Base-by-base conservation (phyloP, 768 basidiomycete genomes). In the Lactarius vividus region DNA sequence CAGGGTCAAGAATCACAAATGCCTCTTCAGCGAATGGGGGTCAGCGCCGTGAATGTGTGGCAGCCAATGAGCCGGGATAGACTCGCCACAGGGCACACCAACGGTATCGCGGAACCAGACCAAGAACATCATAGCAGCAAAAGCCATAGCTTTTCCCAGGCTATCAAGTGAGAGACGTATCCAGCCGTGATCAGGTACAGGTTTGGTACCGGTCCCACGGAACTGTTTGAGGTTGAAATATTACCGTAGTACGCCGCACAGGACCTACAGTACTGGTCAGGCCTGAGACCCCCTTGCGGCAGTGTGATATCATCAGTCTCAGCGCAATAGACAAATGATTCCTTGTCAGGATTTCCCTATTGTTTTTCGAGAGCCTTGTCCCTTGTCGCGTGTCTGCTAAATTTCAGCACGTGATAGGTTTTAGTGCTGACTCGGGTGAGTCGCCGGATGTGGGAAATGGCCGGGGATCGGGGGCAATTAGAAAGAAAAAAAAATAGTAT, bases 121-220 rank as follows among this genome's bases (percentile, higher is more conserved):
- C 60, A 37, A 59, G 15, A 18, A 57, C 29, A 52, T 4, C 2
- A n/a, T 44, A 53, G 49, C 8, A 60, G 49, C 40, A 29, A 57
- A 49, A 13, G 23, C 39, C 15, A 35, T 3, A 11, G 23, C 10
- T 23, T 29, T 60, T 60, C 59, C 59, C 59, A 60, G 58, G 33
- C 52, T 60, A 44, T 59, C 53, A 44, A 37, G 39, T n/a, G 57
- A 44, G 52, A 29, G 23, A 26, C 42, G 57, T 59, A 55, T 31
- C 9, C 46, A 26, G n/a, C 39, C 55, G 57, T 54, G 52, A 55
- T 65, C 59, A 40, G 56, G 59, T 46, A 31, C 28, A 54, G 20
- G 33, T 33, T 33, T 33, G 56, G 59, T 46, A 23, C 28, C 64
- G n/a, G 57, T 53, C 33, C 4, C 26, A 42, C 46, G 55, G 55